Conservation (phyloP, 2,329 filamentous ascomycete genomes). For the Neopestalotiopsis sp. region DNA sequence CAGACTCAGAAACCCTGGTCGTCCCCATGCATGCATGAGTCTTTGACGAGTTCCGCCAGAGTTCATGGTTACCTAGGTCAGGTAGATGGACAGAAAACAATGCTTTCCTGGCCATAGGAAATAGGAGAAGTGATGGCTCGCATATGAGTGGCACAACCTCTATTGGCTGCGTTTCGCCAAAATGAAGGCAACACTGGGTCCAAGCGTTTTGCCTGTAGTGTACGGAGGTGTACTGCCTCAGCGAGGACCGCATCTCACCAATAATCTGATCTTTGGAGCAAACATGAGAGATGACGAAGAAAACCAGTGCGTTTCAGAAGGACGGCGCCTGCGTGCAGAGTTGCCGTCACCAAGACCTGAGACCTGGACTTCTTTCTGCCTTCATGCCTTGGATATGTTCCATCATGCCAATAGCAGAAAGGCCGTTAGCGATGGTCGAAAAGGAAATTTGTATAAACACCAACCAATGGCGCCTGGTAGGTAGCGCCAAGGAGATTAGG, state of each 20-base stretch:
- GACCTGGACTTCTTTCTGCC: not conserved
- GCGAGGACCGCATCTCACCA: not conserved
- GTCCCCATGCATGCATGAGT: constrained; percentile 2
- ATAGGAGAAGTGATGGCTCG: constrained; percentile 10
- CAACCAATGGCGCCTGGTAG: not conserved
- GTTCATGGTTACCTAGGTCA: not conserved
- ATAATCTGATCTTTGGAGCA: constrained; percentile 2
- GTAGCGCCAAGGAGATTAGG: constrained; percentile 6
- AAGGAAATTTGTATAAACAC: constrained; percentile 12
- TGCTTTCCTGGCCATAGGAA: not conserved
- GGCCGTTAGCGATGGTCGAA: constrained; percentile 11
- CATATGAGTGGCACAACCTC: constrained; percentile 5
- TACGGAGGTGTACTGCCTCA: constrained; percentile 9
- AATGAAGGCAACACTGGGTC: not conserved
- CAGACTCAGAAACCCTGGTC: constrained; percentile 3
- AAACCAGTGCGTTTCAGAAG: constrained; percentile 8
- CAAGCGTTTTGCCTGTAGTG: constrained; percentile 9
- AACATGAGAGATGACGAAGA: constrained; percentile 17
- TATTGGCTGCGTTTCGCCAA: constrained; percentile 13
- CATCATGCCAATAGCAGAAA: not conserved
- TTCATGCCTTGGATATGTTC: not conserved
- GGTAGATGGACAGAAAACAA: not conserved
- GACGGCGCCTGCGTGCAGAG: constrained; percentile 2
- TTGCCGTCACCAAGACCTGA: not conserved
- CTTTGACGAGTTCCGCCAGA: not conserved